A percentile compares a stretch with the other conserved stretches of the same genome.
These are phyloP conservation scores for Isabelozyma gotoi DNA, from an alignment of 805 yeast genomes.

Conservation along the genomic window DNA sequence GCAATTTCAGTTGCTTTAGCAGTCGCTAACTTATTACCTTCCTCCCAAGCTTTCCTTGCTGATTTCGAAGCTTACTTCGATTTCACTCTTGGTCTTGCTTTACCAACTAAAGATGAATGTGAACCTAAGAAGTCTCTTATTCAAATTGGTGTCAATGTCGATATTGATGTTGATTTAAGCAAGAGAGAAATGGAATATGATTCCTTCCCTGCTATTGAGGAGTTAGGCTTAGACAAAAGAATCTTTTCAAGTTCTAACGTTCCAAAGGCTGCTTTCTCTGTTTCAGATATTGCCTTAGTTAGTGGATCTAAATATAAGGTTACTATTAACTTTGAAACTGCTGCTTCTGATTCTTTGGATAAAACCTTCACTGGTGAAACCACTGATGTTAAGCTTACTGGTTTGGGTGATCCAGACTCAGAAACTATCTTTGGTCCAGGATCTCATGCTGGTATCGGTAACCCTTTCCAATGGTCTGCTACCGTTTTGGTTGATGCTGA, in stretches of 20 bases:
- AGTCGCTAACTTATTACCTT: background rate
- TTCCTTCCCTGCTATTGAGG: background rate
- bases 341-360: slow-evolving; percentile 16
- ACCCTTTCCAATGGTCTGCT: slow-evolving; percentile 20
- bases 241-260: background rate
- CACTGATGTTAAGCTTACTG: slow-evolving; percentile 14
- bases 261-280: slow-evolving; percentile 23
- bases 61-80: slow-evolving; percentile 1
- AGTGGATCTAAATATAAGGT: slow-evolving; percentile 17
- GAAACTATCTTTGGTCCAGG: slow-evolving; percentile 10
- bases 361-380: slow-evolving; percentile 12
- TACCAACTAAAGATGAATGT: slow-evolving; percentile 1
- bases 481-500: slow-evolving; percentile 19
- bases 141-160: slow-evolving; percentile 1
- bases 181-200: slow-evolving; percentile 1
- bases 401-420: slow-evolving; percentile 18
- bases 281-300: slow-evolving; percentile 20
- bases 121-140: background rate
- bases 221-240: background rate
- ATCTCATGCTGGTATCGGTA: slow-evolving; percentile 8
- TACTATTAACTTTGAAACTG: slow-evolving; percentile 21
- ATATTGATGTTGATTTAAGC: background rate
- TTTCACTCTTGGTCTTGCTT: slow-evolving; percentile 1
- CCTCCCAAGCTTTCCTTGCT: background rate
- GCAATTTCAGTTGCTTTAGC: slow-evolving; percentile 1